Conservation (phyloP, 257 asterid species). For the Eucommia ulmoides region DNA sequence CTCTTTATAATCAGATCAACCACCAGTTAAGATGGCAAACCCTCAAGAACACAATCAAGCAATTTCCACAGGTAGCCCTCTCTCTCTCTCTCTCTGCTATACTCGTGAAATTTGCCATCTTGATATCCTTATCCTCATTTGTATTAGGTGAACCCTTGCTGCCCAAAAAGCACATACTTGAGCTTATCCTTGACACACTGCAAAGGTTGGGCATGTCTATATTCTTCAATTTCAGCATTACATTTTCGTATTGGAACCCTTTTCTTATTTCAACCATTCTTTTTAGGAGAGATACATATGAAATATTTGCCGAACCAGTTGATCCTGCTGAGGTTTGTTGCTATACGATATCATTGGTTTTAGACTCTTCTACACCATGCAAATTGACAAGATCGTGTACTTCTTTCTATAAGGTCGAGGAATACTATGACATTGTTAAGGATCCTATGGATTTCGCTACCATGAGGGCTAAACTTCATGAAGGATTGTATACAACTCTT, state of each 20-base stretch:
- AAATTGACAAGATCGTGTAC: background rate
- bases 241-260: background rate
- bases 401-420: slow-evolving; percentile 43
- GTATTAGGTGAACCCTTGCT: too few species aligned
- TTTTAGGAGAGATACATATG: slow-evolving; percentile 60
- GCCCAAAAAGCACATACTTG: slow-evolving; percentile 58
- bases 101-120: too few species aligned
- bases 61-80: too few species aligned
- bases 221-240: background rate
- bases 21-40: too few species aligned
- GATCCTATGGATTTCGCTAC: slow-evolving; percentile 95
- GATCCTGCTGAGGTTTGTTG: slow-evolving; percentile 53
- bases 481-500: slow-evolving; percentile 65
- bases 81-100: too few species aligned
- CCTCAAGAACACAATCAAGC: too few species aligned
- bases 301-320: slow-evolving; percentile 84
- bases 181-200: slow-evolving; percentile 61
- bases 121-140: too few species aligned
- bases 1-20: too few species aligned
- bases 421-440: slow-evolving; percentile 60
- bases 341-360: too few species aligned
- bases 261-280: background rate
- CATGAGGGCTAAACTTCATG: slow-evolving; percentile 94
- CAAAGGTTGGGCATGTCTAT: slow-evolving; percentile 39
- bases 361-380: background rate